Conservation (phyloP, 2,329 filamentous ascomycete species). For the Aspergillus persii region DNA sequence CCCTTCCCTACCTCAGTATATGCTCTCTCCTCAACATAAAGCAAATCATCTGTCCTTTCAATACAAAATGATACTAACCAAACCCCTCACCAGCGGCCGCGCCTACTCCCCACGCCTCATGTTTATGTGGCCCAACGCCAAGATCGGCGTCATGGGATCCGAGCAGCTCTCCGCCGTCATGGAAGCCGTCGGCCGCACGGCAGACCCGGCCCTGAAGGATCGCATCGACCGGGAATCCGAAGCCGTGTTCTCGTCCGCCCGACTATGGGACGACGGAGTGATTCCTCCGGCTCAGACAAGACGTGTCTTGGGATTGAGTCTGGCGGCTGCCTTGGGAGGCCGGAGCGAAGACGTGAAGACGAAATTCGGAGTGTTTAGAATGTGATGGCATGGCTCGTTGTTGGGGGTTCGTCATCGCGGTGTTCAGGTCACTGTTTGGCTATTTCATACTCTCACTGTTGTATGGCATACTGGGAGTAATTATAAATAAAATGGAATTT, state of each 20-base stretch:
- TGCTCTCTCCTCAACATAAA: background rate
- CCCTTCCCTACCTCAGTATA: background rate
- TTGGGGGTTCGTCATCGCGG: no score
- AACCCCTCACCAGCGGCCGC: slow-evolving; percentile 59
- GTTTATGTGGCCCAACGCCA: slow-evolving; percentile 98
- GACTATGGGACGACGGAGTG: slow-evolving; percentile 86
- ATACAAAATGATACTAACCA: background rate
- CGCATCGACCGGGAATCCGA: slow-evolving; percentile 90
- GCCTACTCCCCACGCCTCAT: slow-evolving; percentile 89
- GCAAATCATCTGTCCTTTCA: no score
- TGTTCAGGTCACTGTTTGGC: background rate
- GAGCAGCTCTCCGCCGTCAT: slow-evolving; percentile 92
- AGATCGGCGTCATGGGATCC: slow-evolving; percentile 91
- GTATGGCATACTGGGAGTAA: no score
- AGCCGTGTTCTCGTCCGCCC: slow-evolving; percentile 80
- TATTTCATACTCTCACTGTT: background rate
- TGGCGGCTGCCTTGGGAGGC: slow-evolving; percentile 69
- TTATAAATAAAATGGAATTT: no score
- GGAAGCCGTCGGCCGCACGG: slow-evolving; percentile 84
- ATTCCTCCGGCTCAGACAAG: slow-evolving; percentile 76
- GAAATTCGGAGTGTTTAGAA: slow-evolving; percentile 78
- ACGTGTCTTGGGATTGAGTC: slow-evolving; percentile 67
- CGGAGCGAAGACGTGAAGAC: slow-evolving; percentile 61
- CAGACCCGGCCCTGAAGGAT: slow-evolving; percentile 74
- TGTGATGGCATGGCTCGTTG: slow-evolving; percentile 51